phyloP scores from a whole-genome alignment of 2,329 filamentous ascomycete species.

The Botrytis galanthina region DNA sequence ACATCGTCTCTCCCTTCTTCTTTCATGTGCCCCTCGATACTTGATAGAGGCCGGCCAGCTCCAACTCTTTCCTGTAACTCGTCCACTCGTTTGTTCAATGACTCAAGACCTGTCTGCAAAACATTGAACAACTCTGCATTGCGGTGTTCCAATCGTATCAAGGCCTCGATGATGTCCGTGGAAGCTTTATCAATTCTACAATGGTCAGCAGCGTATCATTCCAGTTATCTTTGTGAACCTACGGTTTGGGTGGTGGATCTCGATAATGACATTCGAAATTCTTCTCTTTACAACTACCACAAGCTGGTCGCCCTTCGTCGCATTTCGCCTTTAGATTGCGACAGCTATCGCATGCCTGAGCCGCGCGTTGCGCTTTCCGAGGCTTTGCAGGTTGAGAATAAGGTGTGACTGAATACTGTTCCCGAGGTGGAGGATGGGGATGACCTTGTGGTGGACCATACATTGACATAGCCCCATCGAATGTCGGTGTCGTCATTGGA shows the following conservation, averaged over 20 bases:
- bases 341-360: slow-evolving; percentile 85
- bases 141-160: slow-evolving; percentile 29
- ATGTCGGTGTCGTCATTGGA: slow-evolving; percentile 32
- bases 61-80: slow-evolving; percentile 3
- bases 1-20: slow-evolving; percentile 12
- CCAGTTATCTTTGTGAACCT: slow-evolving; percentile 45
- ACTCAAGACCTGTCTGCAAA: slow-evolving; percentile 22
- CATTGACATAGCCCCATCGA: slow-evolving; percentile 23
- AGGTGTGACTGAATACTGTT: slow-evolving; percentile 26
- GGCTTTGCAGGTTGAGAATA: slow-evolving; percentile 17
- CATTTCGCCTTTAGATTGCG: slow-evolving; percentile 87
- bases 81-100: slow-evolving; percentile 20
- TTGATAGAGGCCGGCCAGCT: background rate
- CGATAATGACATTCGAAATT: slow-evolving; percentile 81
- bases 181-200: slow-evolving; percentile 54
- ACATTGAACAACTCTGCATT: slow-evolving; percentile 8
- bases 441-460: slow-evolving; percentile 25
- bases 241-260: slow-evolving; percentile 90
- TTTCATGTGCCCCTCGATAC: slow-evolving; percentile 2
- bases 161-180: slow-evolving; percentile 56
- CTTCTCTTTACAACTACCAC: slow-evolving; percentile 87
- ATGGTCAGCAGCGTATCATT: slow-evolving; percentile 26
- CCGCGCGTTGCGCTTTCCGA: slow-evolving; percentile 37
- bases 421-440: slow-evolving; percentile 24
- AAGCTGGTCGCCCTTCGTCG: slow-evolving; percentile 73